A percentile compares a stretch with the other conserved stretches of the same genome.
Evolutionary conservation across 805 yeast species (phyloP).

Genomic region (Candida nitratophila): DNA sequence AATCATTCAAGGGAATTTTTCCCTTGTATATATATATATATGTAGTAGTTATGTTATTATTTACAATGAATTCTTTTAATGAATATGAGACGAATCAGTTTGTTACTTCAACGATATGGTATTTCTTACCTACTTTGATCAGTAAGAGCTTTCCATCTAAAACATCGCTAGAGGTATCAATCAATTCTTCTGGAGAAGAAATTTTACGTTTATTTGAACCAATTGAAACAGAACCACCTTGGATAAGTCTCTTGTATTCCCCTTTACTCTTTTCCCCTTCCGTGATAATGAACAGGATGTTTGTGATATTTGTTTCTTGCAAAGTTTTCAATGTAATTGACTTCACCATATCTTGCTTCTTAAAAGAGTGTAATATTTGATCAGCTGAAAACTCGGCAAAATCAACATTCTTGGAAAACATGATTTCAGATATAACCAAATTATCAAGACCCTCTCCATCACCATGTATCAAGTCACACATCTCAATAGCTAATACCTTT

Average conservation of each 20-base stretch:
- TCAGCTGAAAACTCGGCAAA: constrained; percentile 8
- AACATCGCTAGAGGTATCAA: constrained; percentile 39
- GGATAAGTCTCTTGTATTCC: constrained; percentile 40
- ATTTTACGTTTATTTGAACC: constrained; percentile 55
- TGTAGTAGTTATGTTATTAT: no score
- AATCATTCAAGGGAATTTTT: no score
- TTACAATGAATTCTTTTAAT: constrained; percentile 3
- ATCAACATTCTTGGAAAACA: constrained; percentile 33
- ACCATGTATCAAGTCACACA: constrained; percentile 85
- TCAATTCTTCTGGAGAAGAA: constrained; percentile 38
- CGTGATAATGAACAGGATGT: constrained; percentile 35
- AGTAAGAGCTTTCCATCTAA: constrained; percentile 56
- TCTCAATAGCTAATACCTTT: constrained; percentile 69
- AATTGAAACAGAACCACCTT: constrained; percentile 65
- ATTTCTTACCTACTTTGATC: constrained; percentile 70
- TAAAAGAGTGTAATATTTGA: constrained; percentile 47
- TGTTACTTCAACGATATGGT: constrained; percentile 43
- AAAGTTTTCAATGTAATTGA: constrained; percentile 26
- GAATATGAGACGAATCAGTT: neutral
- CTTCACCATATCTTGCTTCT: constrained; percentile 47
- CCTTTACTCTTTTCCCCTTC: constrained; percentile 37
- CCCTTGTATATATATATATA: constrained; percentile 3
- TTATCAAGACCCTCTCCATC: constrained; percentile 65
- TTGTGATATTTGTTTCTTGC: constrained; percentile 35
- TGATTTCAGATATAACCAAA: constrained; percentile 54